phyloP scores from a whole-genome alignment of 75 land plant species.

The Chamaecyparis obtusa region DNA sequence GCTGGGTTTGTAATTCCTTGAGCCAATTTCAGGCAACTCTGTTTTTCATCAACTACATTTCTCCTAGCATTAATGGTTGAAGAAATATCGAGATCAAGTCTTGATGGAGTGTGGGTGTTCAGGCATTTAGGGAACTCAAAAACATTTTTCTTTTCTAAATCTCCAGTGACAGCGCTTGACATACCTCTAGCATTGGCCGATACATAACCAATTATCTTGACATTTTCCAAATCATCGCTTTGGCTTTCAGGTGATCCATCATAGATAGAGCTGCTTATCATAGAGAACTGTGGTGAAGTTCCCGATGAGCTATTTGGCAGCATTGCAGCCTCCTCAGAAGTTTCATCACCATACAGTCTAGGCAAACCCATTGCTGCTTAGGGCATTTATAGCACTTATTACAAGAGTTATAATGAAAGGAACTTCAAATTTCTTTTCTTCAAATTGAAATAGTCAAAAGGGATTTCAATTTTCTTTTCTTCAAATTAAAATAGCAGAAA shows the following conservation, averaged over 20 bases:
- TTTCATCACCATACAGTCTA: constrained; percentile 31
- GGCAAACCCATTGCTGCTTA: constrained; percentile 59
- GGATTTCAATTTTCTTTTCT: not conserved
- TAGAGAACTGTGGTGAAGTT: constrained; percentile 18
- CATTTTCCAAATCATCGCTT: not conserved
- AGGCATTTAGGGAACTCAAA: constrained; percentile 19
- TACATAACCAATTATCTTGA: not conserved
- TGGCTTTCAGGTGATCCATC: constrained; percentile 18
- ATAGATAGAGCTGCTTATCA: constrained; percentile 30
- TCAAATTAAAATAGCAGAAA: not conserved
- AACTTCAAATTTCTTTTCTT: not conserved
- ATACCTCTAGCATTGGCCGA: constrained; percentile 15
- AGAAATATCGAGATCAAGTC: constrained; percentile 17
- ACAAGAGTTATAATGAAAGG: not conserved
- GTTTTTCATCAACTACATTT: constrained; percentile 30
- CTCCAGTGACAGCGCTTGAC: constrained; percentile 16
- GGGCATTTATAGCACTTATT: constrained; percentile 13
- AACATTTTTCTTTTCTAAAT: constrained; percentile 26
- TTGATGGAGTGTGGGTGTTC: constrained; percentile 8
- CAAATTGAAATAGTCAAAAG: not conserved
- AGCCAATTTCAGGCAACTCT: constrained; percentile 14
- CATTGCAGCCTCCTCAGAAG: constrained; percentile 36
- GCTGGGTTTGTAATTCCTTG: constrained; percentile 37
- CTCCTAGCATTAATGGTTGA: constrained; percentile 23
- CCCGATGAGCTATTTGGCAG: constrained; percentile 24